These are phyloP conservation scores for Limnanthes douglasii DNA, from an alignment of 345 rosid species.

Conservation along the genomic window DNA sequence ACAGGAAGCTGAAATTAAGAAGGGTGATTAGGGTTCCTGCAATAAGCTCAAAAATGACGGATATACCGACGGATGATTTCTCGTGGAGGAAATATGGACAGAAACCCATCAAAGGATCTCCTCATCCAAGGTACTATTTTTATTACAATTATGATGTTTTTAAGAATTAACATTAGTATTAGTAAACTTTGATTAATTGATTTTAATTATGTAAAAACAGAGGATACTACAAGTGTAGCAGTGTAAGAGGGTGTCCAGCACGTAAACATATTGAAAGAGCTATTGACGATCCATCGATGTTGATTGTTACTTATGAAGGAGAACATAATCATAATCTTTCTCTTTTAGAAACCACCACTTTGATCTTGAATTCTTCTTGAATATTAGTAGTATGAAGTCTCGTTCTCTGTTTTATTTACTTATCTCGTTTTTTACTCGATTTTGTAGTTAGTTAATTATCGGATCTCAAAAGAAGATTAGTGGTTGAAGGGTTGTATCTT, in stretches of 20 bases:
- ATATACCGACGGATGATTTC: conserved; percentile 90
- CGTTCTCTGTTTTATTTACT: too few species aligned
- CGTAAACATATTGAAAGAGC: conserved; percentile 97
- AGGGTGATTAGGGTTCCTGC: conserved; percentile 80
- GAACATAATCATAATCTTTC: conserved; percentile 74
- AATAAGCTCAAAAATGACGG: conserved; percentile 78
- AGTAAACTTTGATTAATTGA: not conserved
- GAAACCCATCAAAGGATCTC: conserved; percentile 97
- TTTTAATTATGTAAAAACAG: conserved; percentile 18
- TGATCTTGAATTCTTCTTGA: conserved; percentile 78
- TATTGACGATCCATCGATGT: conserved; percentile 63
- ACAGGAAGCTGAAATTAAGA: conserved; percentile 60
- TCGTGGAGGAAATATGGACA: conserved; percentile 99
- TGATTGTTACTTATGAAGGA: conserved; percentile 85
- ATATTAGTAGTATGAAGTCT: not conserved
- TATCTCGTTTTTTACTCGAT: too few species aligned
- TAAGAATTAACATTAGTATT: too few species aligned
- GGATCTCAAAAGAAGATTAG: too few species aligned
- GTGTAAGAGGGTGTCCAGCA: conserved; percentile 90
- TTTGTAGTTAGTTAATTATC: too few species aligned
- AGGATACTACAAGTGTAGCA: conserved; percentile 97
- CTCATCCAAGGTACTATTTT: conserved; percentile 68
- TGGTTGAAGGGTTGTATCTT: too few species aligned
- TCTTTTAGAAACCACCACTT: conserved; percentile 40
- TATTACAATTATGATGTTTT: too few species aligned